A percentile compares a stretch with the other conserved stretches of the same genome.
Evolutionary conservation across 805 yeast genomes (phyloP).

Genomic region (Schwanniomyces polymorphus): DNA sequence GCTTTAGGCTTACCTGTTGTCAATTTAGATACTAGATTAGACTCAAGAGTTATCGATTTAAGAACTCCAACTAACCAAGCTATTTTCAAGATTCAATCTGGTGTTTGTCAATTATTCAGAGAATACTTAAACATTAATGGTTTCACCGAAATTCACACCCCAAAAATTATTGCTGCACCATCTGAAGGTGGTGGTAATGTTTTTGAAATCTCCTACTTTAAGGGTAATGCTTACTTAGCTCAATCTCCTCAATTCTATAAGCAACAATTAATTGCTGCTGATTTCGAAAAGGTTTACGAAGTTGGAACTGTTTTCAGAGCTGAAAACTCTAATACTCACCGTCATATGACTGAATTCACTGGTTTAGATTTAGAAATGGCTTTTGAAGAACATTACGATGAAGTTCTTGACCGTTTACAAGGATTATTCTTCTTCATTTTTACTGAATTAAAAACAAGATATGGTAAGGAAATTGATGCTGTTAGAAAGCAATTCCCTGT

Average conservation of each 20-base stretch:
- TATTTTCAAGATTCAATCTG: slow-evolving; percentile 90
- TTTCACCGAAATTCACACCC: slow-evolving; percentile 93
- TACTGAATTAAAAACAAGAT: slow-evolving; percentile 77
- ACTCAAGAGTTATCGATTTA: slow-evolving; percentile 91
- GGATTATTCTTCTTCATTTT: slow-evolving; percentile 88
- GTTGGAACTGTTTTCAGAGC: slow-evolving; percentile 99
- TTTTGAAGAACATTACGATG: slow-evolving; percentile 97
- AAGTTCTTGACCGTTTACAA: slow-evolving; percentile 61
- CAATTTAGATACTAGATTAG: slow-evolving; percentile 94
- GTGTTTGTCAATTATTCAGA: slow-evolving; percentile 83
- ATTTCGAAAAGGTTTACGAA: slow-evolving; percentile 94
- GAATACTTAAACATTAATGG: slow-evolving; percentile 70
- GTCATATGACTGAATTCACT: slow-evolving; percentile 98
- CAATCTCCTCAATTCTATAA: slow-evolving; percentile 98
- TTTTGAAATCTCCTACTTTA: slow-evolving; percentile 90
- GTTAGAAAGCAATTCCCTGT: slow-evolving; percentile 96
- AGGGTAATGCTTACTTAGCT: slow-evolving; percentile 89
- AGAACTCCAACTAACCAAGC: slow-evolving; percentile 98
- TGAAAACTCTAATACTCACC: slow-evolving; percentile 97
- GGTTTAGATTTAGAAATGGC: slow-evolving; percentile 99
- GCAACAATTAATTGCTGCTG: slow-evolving; percentile 97
- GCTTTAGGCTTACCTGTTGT: slow-evolving; percentile 90
- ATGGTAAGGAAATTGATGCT: slow-evolving; percentile 77
- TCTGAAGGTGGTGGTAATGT: slow-evolving; percentile 98
- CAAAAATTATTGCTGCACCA: slow-evolving; percentile 92